Conservation (phyloP, 495 filamentous ascomycete genomes). For the Aspergillus mulundensis region DNA sequence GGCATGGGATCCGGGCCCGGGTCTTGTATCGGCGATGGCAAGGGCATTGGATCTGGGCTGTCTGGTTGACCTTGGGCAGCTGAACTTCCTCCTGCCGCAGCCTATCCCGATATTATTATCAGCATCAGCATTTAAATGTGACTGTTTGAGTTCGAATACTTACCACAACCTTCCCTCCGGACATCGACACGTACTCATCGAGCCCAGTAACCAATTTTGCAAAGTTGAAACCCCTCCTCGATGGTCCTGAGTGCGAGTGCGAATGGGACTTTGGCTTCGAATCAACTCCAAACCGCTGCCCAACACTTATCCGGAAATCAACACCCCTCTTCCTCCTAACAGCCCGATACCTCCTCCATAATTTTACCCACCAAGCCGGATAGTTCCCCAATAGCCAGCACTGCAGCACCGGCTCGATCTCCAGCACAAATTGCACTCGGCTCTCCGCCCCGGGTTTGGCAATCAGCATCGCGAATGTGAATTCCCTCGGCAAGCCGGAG, state of each 20-base stretch:
- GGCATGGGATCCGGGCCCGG: background rate
- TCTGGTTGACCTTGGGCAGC: background rate
- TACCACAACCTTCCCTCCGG: constrained; percentile 31
- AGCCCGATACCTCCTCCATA: constrained; percentile 27
- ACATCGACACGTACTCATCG: constrained; percentile 43
- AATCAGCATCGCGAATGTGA: constrained; percentile 52
- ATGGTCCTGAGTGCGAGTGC: background rate
- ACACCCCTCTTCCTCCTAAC: constrained; percentile 21
- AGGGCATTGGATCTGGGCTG: background rate
- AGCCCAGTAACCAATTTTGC: constrained; percentile 33
- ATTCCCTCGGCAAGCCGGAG: constrained; percentile 51
- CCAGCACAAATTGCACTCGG: constrained; percentile 25
- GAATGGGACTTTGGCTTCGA: background rate
- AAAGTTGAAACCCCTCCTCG: constrained; percentile 37
- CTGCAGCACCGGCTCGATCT: constrained; percentile 40
- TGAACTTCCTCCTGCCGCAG: background rate
- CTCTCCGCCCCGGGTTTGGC: constrained; percentile 35
- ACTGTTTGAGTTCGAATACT: constrained; percentile 15
- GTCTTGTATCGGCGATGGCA: background rate
- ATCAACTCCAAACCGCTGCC: constrained; percentile 32
- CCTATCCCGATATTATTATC: background rate
- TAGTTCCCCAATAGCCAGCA: constrained; percentile 27
- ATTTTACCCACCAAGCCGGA: constrained; percentile 27
- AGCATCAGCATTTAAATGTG: background rate
- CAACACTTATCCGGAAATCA: constrained; percentile 33